phyloP scores from a whole-genome alignment of 2,329 filamentous ascomycete species.

The Zymoseptoria brevis region DNA sequence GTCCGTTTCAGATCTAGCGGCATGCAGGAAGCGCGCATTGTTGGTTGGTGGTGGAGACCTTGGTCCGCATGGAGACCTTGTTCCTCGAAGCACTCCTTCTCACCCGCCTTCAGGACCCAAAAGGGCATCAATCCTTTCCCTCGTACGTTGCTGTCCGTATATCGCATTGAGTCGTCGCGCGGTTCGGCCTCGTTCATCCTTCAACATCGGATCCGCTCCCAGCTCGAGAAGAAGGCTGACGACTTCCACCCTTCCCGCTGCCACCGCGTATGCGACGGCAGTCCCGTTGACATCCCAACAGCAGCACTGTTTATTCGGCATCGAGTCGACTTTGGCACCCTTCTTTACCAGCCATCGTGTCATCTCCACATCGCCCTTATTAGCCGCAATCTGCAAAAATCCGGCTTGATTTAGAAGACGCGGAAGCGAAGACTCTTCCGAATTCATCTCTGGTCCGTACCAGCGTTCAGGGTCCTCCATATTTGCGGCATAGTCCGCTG shows the following conservation, averaged over 20 bases:
- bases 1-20: too few relatives aligned
- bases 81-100: too few relatives aligned
- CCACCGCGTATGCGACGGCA: constrained; percentile 9
- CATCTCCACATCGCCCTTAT: constrained; percentile 6
- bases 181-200: constrained; percentile 9
- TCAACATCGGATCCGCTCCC: constrained; percentile 5
- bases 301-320: constrained; percentile 3
- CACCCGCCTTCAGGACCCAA: neutral
- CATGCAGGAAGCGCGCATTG: too few relatives aligned
- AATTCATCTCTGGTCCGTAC: constrained; percentile 8
- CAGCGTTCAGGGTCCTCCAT: constrained; percentile 7
- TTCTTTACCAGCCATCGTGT: constrained; percentile 4
- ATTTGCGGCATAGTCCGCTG: constrained; percentile 5
- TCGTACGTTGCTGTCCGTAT: constrained; percentile 3
- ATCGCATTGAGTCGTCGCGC: constrained; percentile 7
- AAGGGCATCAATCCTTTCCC: constrained; percentile 4
- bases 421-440: constrained; percentile 4
- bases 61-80: too few relatives aligned
- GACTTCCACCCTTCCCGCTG: constrained; percentile 4
- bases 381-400: constrained; percentile 8
- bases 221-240: constrained; percentile 7
- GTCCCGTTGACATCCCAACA: constrained; percentile 6
- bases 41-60: too few relatives aligned
- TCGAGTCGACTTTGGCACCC: constrained; percentile 4
- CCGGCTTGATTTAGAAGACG: constrained; percentile 10